These are phyloP conservation scores for Datura wrightii DNA, from an alignment of 257 asterid genomes.

Conservation along the genomic window DNA sequence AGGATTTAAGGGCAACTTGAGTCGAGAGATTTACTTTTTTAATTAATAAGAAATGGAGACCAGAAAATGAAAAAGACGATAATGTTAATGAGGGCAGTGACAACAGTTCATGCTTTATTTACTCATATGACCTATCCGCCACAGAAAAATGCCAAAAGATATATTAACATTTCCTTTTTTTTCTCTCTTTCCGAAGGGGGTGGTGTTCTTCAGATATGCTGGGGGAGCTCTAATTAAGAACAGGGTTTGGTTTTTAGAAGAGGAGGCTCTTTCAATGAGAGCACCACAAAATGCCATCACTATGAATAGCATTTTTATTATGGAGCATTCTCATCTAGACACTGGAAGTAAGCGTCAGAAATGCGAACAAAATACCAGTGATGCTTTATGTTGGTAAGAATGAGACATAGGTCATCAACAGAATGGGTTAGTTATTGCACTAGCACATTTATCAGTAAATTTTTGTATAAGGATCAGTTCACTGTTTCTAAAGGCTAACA, in stretches of 20 bases:
- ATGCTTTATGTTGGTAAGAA: conserved; percentile 26
- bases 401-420: neutral
- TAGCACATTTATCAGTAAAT: neutral
- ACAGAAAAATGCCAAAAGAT: neutral
- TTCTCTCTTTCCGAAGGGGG: neutral
- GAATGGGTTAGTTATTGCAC: neutral
- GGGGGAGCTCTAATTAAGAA: neutral
- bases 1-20: neutral
- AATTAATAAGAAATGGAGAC: neutral
- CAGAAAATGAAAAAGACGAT: neutral
- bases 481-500: neutral
- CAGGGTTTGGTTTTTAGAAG: neutral
- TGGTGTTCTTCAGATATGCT: neutral
- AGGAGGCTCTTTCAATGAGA: neutral
- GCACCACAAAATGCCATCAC: neutral
- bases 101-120: neutral
- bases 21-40: neutral
- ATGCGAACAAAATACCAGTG: neutral
- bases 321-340: conserved; percentile 14
- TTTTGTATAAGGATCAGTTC: neutral
- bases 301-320: neutral
- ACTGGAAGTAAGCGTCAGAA: conserved; percentile 10
- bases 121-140: neutral
- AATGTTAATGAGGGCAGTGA: neutral
- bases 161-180: neutral